Conservation (phyloP, 2,329 filamentous ascomycete genomes). For the Sarocladium strictum region DNA sequence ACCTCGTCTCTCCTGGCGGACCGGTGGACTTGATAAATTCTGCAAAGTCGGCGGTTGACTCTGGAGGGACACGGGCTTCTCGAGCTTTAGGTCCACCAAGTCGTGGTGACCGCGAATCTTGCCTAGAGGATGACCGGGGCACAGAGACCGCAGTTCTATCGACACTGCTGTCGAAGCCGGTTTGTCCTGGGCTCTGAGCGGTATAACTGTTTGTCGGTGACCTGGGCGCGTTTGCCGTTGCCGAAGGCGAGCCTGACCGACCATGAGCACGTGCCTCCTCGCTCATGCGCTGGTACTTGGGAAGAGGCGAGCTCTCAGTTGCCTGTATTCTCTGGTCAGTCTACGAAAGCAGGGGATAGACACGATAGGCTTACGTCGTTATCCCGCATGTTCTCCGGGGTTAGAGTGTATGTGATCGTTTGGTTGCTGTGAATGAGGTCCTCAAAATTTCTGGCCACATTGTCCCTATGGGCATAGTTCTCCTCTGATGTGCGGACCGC, state of each 20-base stretch:
- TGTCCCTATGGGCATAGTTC: constrained; percentile 37
- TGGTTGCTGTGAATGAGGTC: constrained; percentile 76
- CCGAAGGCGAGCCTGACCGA: constrained; percentile 39
- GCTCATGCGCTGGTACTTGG: constrained; percentile 25
- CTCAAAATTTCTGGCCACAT: constrained; percentile 66
- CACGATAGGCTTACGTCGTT: constrained; percentile 53
- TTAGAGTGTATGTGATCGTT: constrained; percentile 77
- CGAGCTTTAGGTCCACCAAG: constrained; percentile 42
- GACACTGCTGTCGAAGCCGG: background rate
- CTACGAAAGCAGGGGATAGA: background rate
- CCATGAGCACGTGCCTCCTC: constrained; percentile 38
- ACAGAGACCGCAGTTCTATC: background rate
- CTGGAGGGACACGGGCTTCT: constrained; percentile 64
- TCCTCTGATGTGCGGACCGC: constrained; percentile 54
- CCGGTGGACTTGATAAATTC: constrained; percentile 86
- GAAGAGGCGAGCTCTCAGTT: background rate
- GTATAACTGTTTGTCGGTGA: background rate
- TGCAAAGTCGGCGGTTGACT: constrained; percentile 76
- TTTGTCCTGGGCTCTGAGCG: background rate
- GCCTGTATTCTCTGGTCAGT: background rate
- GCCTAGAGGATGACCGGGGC: background rate
- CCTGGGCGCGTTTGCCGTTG: background rate
- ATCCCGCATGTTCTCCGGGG: constrained; percentile 71
- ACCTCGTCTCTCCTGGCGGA: constrained; percentile 45
- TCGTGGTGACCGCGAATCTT: constrained; percentile 14